Evolutionary conservation across 352 stramenopile species (phyloP), one percentile per base, ranked within the genome.

Genomic region (Pythium periplocum): DNA sequence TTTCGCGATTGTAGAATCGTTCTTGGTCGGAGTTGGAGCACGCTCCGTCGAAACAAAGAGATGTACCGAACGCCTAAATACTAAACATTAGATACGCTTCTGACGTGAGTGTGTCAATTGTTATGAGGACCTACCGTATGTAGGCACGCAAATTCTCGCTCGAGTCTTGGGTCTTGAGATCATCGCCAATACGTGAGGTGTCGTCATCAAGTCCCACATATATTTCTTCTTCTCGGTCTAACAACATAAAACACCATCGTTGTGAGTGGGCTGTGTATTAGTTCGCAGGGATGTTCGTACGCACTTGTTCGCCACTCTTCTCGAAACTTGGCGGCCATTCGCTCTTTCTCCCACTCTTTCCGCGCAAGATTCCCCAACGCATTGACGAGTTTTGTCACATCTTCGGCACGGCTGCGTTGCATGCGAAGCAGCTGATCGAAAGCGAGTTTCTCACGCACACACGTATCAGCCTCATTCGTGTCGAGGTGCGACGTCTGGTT

Each of bases 291-390:
- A 26, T 26, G 17, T 26, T 26, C 8, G 1, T 39, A 46, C 61
- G 35, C 53, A 74, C 68, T 62, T 40, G 62, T 57, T 2, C 69
- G 67, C 70, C 70, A 79, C 47, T 79, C 64, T 56, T 79, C 70
- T 39, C 70, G 61, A 41, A 69, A 76, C 48, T 35, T 53, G 34
- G 17, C 47, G 12, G 51, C 67, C 44, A 46, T 38, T 45, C 17
- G 46, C 32, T 6, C 26, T 37, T 51, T 71, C 46, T 51, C 31
- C 0, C n/a, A 12, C 8, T 51, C 48, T 6, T 45, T 37, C 9
- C 43, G 43, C 43, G 9, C 43, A 30, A 11, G 9, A 30, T 48
- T 48, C 43, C 9, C 43, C n/a, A 65, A 6, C 41, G 40, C 41
- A 11, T 33, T 44, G 30, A 66, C 36, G 17, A 79, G 35, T 37